phyloP scores from a whole-genome alignment of 768 basidiomycete genomes.

The Tulasnella sp. region DNA sequence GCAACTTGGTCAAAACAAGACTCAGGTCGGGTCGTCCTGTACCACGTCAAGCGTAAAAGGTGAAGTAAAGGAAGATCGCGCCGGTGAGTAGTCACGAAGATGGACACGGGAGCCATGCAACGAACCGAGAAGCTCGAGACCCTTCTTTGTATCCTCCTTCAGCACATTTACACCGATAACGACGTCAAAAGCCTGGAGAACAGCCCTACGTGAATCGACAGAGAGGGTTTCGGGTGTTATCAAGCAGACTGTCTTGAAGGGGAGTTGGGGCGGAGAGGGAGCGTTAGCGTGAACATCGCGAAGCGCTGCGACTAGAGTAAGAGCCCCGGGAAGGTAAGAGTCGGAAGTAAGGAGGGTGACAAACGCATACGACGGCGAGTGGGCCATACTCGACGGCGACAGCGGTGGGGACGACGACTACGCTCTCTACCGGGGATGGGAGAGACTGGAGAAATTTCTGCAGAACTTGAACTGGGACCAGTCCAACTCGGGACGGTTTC shows the following conservation, averaged over 20 bases:
- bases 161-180: constrained; percentile 92
- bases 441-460: too few relatives aligned
- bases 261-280: constrained; percentile 37
- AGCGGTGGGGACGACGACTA: too few relatives aligned
- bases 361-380: constrained; percentile 41
- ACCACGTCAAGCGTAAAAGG: not conserved
- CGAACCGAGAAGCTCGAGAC: constrained; percentile 74
- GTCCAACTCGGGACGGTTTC: too few relatives aligned
- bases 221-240: constrained; percentile 91
- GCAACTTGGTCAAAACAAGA: constrained; percentile 90
- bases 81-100: not conserved
- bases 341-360: constrained; percentile 89
- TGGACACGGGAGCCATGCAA: constrained; percentile 16
- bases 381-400: constrained; percentile 9
- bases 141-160: constrained; percentile 48
- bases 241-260: constrained; percentile 71
- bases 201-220: constrained; percentile 62
- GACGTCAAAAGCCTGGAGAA: constrained; percentile 66
- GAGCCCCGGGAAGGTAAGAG: constrained; percentile 83
- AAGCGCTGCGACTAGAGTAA: constrained; percentile 74
- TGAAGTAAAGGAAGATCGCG: not conserved
- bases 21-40: constrained; percentile 88
- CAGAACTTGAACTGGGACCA: too few relatives aligned
- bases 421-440: too few relatives aligned
- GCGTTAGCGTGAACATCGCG: constrained; percentile 60